Conservation (phyloP, 2,329 filamentous ascomycete species). For the Aspergillus terreus region DNA sequence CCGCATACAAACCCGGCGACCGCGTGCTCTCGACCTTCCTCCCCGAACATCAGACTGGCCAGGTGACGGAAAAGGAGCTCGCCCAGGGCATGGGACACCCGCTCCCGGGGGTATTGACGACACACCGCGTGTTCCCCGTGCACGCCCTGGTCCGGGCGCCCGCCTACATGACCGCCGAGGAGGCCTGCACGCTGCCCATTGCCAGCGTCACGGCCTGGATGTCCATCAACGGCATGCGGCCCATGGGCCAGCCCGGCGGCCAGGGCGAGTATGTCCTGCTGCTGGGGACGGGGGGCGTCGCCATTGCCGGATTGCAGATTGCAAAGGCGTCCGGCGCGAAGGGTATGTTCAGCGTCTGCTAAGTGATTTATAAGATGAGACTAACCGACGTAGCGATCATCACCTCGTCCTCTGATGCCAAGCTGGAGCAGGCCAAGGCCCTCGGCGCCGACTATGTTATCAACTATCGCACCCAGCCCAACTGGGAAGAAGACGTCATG, state of each 20-base stretch:
- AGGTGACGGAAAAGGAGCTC: slow-evolving; percentile 55
- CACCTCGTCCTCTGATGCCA: slow-evolving; percentile 50
- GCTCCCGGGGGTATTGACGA: slow-evolving; percentile 43
- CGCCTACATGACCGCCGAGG: slow-evolving; percentile 32
- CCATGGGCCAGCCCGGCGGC: slow-evolving; percentile 45
- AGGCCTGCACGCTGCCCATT: slow-evolving; percentile 42
- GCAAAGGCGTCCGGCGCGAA: slow-evolving; percentile 48
- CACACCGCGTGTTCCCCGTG: slow-evolving; percentile 43
- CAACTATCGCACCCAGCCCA: slow-evolving; percentile 47
- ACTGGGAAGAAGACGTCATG: slow-evolving; percentile 47
- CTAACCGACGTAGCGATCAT: slow-evolving; percentile 36
- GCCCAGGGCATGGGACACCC: slow-evolving; percentile 59
- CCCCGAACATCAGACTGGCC: slow-evolving; percentile 54
- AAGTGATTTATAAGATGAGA: too few species aligned
- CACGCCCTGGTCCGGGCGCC: slow-evolving; percentile 41
- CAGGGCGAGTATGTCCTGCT: slow-evolving; percentile 49
- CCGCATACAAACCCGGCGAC: slow-evolving; percentile 54
- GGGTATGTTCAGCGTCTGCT: slow-evolving; percentile 17
- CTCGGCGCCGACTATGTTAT: slow-evolving; percentile 49
- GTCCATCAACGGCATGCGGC: slow-evolving; percentile 42
- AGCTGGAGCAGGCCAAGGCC: slow-evolving; percentile 47
- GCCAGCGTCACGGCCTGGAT: slow-evolving; percentile 52
- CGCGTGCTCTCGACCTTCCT: slow-evolving; percentile 64
- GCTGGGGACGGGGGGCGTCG: slow-evolving; percentile 51
- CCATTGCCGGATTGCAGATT: slow-evolving; percentile 43